Conservation (phyloP, 495 filamentous ascomycete species). For the Hyphodiscus hymeniophilus region DNA sequence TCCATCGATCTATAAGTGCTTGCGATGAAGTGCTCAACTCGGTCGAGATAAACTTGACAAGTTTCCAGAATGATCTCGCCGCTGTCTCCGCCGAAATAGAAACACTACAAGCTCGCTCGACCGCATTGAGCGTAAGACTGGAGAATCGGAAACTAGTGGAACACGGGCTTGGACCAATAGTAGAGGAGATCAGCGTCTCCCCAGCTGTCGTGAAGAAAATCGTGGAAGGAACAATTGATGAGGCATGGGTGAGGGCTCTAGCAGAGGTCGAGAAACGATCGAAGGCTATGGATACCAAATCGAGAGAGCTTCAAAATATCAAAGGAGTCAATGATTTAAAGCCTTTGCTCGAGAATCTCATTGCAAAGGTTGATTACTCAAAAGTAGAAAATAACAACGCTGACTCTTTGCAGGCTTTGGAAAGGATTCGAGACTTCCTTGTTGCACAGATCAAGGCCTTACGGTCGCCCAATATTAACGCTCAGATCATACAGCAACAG, state of each 20-base stretch:
- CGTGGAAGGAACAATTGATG: slow-evolving; percentile 81
- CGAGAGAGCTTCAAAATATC: slow-evolving; percentile 48
- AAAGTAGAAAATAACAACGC: slow-evolving; percentile 1
- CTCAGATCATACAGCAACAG: slow-evolving; percentile 90
- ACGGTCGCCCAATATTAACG: slow-evolving; percentile 89
- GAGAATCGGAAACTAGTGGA: slow-evolving; percentile 87
- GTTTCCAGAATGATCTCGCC: slow-evolving; percentile 87
- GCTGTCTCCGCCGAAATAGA: slow-evolving; percentile 93
- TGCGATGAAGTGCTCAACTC: slow-evolving; percentile 92
- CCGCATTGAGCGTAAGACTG: slow-evolving; percentile 73
- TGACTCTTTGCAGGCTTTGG: slow-evolving; percentile 56
- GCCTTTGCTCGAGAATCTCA: slow-evolving; percentile 74
- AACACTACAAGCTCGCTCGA: slow-evolving; percentile 77
- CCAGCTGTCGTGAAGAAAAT: slow-evolving; percentile 76
- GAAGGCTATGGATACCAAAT: slow-evolving; percentile 57
- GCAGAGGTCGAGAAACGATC: slow-evolving; percentile 77
- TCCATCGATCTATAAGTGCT: slow-evolving; percentile 79
- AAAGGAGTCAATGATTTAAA: slow-evolving; percentile 77
- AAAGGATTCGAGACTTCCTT: slow-evolving; percentile 87
- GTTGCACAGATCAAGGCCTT: slow-evolving; percentile 90
- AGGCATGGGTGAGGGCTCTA: slow-evolving; percentile 77
- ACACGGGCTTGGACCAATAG: slow-evolving; percentile 76
- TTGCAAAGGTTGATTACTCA: slow-evolving; percentile 54
- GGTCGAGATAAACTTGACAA: slow-evolving; percentile 83
- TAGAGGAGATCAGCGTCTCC: slow-evolving; percentile 85